phyloP scores from a whole-genome alignment of 176 grass and related monocot genomes.

The Themeda triandra region DNA sequence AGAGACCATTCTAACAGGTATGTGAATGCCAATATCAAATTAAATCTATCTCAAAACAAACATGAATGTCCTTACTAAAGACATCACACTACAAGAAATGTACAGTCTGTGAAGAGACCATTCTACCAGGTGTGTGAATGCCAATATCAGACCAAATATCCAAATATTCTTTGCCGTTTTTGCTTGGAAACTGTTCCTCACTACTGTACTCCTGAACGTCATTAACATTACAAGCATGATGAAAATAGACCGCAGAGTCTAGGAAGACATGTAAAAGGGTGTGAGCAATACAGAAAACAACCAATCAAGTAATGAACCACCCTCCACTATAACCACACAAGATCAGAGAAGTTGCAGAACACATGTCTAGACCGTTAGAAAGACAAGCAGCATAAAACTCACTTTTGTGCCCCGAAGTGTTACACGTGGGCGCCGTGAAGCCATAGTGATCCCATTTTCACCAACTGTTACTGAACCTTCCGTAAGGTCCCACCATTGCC shows the following conservation, averaged over 20 bases:
- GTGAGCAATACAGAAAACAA: background rate
- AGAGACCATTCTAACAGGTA: too few species aligned
- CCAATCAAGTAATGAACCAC: background rate
- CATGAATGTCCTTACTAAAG: background rate
- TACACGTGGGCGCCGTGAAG: constrained; percentile 70
- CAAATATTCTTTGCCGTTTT: background rate
- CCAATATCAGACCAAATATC: background rate
- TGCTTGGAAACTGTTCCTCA: background rate
- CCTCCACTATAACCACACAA: background rate
- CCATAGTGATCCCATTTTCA: constrained; percentile 91
- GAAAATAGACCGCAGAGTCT: background rate
- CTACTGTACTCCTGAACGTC: background rate
- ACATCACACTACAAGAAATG: background rate
- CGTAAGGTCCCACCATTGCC: constrained; percentile 93
- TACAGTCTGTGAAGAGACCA: background rate
- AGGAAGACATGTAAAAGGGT: background rate
- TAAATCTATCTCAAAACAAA: background rate
- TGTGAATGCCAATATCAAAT: too few species aligned
- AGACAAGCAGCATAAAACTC: constrained; percentile 21
- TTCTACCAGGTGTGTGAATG: background rate
- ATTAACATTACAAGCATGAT: background rate
- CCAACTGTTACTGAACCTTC: constrained; percentile 92
- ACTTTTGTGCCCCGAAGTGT: constrained; percentile 97
- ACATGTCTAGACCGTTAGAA: background rate
- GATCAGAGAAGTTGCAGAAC: background rate